phyloP scores from a whole-genome alignment of 192 early-diverging fungal species.

The Chytriomyces hyalinus region DNA sequence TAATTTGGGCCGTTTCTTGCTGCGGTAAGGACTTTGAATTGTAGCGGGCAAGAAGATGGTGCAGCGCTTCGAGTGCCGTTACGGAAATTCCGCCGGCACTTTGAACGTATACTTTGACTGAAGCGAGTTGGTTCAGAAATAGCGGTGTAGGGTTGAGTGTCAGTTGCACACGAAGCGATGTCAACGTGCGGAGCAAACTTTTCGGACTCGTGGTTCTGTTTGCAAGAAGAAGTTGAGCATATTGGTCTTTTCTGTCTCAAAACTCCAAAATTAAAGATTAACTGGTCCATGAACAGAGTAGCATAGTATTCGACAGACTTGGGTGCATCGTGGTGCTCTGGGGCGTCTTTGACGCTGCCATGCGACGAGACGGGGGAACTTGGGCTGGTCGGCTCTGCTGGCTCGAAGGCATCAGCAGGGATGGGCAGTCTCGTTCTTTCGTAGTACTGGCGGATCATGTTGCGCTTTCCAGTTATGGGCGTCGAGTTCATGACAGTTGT shows the following conservation, averaged over 20 bases:
- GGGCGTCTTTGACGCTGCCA: background rate
- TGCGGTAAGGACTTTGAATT: background rate
- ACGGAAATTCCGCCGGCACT: background rate
- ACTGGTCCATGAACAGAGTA: slow-evolving; percentile 12
- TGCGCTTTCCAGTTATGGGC: background rate
- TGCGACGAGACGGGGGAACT: background rate
- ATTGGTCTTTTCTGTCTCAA: too few relatives aligned
- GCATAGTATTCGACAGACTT: slow-evolving; percentile 19
- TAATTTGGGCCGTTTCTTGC: background rate
- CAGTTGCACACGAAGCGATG: slow-evolving; percentile 22
- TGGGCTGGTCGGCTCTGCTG: background rate
- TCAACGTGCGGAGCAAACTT: background rate
- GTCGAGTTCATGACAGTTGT: slow-evolving; percentile 20
- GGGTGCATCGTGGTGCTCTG: background rate
- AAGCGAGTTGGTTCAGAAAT: slow-evolving; percentile 2
- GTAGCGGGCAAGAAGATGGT: slow-evolving; percentile 16
- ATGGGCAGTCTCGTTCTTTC: background rate
- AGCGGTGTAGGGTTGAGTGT: background rate
- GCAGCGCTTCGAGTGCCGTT: slow-evolving; percentile 21
- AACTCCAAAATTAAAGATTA: background rate
- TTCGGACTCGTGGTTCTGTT: slow-evolving; percentile 1
- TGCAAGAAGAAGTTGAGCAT: background rate
- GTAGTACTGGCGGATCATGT: slow-evolving; percentile 23
- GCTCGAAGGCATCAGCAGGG: slow-evolving; percentile 1
- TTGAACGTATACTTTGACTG: slow-evolving; percentile 6